Conservation (phyloP, 2,329 filamentous ascomycete genomes). For the Stemphylium vesicarium region DNA sequence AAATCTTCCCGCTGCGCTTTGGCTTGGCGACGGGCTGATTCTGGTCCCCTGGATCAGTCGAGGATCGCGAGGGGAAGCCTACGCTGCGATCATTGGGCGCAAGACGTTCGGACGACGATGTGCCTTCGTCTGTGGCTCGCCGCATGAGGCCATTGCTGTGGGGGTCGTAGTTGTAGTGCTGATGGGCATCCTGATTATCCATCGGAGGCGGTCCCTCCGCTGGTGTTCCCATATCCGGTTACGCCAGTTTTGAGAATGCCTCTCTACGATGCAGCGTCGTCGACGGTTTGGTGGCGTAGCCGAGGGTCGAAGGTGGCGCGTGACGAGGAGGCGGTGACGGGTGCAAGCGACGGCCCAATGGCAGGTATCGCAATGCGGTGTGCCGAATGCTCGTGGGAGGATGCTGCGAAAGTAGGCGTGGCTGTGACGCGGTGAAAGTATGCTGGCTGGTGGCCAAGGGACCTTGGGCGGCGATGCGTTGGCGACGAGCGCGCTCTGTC, state of each 20-base stretch:
- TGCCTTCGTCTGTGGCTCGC: constrained; percentile 40
- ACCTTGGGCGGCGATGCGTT: constrained; percentile 10
- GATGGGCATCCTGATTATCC: constrained; percentile 38
- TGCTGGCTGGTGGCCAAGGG: constrained; percentile 3
- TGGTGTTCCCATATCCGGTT: constrained; percentile 42
- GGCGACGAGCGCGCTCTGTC: constrained; percentile 23
- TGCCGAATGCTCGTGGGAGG: not conserved
- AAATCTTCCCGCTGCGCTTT: constrained; percentile 50
- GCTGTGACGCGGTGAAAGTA: constrained; percentile 2
- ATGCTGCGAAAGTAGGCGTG: not conserved
- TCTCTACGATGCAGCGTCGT: constrained; percentile 4
- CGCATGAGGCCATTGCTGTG: constrained; percentile 40
- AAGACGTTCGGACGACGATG: constrained; percentile 30
- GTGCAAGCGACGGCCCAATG: not conserved
- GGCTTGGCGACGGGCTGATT: constrained; percentile 33
- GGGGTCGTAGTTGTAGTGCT: constrained; percentile 39
- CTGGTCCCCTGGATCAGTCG: constrained; percentile 40
- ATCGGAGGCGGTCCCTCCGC: constrained; percentile 45
- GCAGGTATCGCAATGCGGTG: constrained; percentile 3
- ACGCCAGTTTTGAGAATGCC: constrained; percentile 31
- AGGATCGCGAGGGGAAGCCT: constrained; percentile 33
- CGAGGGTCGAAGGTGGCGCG: constrained; percentile 15
- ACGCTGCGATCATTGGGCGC: constrained; percentile 30
- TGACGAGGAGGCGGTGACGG: constrained; percentile 6
- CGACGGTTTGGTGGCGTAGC: constrained; percentile 10